Conservation (phyloP, 2,329 filamentous ascomycete genomes). For the Drechslera avenae region DNA sequence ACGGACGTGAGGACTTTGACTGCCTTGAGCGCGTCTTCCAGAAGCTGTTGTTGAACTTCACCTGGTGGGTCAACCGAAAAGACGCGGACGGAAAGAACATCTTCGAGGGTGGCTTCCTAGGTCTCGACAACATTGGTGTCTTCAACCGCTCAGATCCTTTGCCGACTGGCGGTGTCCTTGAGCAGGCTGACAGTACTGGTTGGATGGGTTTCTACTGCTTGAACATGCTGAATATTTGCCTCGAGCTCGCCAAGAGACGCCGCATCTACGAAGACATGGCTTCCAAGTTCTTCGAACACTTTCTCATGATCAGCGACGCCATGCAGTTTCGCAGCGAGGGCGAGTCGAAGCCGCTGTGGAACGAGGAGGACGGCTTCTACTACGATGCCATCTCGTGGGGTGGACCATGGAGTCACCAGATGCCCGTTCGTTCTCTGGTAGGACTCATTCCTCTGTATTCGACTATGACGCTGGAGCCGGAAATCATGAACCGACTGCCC, state of each 20-base stretch:
- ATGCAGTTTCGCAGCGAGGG: conserved; percentile 76
- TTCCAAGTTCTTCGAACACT: conserved; percentile 98
- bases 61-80: conserved; percentile 99
- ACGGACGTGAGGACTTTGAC: conserved; percentile 90
- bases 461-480: conserved; percentile 88
- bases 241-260: conserved; percentile 93
- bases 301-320: conserved; percentile 95
- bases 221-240: conserved; percentile 94
- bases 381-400: conserved; percentile 98
- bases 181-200: conserved; percentile 95
- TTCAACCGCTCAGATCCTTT: conserved; percentile 97
- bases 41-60: conserved; percentile 93
- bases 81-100: conserved; percentile 94
- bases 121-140: conserved; percentile 93
- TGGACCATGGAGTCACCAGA: conserved; percentile 88
- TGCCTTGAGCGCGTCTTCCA: conserved; percentile 97
- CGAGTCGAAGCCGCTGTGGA: conserved; percentile 87
- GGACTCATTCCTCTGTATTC: conserved; percentile 93
- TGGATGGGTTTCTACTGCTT: conserved; percentile 99
- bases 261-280: conserved; percentile 96
- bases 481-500: conserved; percentile 88
- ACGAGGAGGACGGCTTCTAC: conserved; percentile 96
- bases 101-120: conserved; percentile 94
- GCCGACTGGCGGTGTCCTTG: conserved; percentile 88
- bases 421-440: conserved; percentile 89